phyloP scores from a whole-genome alignment of 2,329 filamentous ascomycete genomes.

The Arthrinium puccinioides region DNA sequence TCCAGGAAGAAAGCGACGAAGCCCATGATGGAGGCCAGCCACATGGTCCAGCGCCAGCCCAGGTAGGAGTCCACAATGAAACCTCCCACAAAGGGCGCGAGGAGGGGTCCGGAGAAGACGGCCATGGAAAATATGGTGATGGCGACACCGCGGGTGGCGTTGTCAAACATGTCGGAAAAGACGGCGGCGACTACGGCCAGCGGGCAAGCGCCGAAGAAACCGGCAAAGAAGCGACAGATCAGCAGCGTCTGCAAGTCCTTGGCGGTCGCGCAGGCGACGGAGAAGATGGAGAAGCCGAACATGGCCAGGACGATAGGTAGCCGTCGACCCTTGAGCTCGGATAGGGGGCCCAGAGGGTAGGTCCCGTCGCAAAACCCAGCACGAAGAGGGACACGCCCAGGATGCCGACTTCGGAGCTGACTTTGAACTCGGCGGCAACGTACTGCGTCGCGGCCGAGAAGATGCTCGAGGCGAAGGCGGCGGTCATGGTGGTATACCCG shows the following conservation, averaged over 20 bases:
- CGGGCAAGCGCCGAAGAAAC: conserved; percentile 64
- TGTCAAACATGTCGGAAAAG: conserved; percentile 66
- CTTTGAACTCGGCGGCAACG: conserved; percentile 51
- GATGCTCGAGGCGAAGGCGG: conserved; percentile 68
- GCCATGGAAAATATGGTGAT: conserved; percentile 53
- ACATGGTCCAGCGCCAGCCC: conserved; percentile 70
- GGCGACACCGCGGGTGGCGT: conserved; percentile 51
- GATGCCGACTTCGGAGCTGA: conserved; percentile 54
- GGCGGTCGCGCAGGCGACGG: conserved; percentile 54
- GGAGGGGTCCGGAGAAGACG: conserved; percentile 59
- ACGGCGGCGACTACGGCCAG: conserved; percentile 64
- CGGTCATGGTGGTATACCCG: conserved; percentile 64
- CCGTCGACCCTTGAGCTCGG: conserved; percentile 62
- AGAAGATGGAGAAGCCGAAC: conserved; percentile 65
- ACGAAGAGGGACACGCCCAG: conserved; percentile 64
- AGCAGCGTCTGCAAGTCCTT: conserved; percentile 64
- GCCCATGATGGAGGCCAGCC: conserved; percentile 56
- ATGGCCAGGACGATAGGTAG: conserved; percentile 53
- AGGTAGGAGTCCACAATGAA: conserved; percentile 57
- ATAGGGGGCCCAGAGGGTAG: conserved; percentile 64
- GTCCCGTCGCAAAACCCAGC: conserved; percentile 56
- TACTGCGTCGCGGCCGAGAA: conserved; percentile 59
- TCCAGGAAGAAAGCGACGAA: conserved; percentile 52
- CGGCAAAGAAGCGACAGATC: conserved; percentile 66
- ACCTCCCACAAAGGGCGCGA: conserved; percentile 63